phyloP scores from a whole-genome alignment of 306 rosid species.

The Dryas drummondii region DNA sequence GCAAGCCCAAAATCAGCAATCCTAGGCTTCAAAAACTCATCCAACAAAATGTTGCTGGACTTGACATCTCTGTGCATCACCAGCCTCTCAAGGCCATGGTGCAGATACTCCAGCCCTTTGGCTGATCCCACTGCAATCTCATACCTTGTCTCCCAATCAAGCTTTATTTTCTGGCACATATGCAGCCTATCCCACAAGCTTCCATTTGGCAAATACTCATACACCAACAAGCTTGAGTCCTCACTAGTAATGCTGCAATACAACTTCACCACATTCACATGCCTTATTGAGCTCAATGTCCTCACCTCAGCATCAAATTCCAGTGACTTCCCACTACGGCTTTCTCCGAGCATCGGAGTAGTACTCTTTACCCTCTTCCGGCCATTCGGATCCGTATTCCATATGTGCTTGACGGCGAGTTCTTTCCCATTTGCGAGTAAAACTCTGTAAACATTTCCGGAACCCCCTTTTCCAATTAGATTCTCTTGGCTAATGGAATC shows the following conservation, averaged over 20 bases:
- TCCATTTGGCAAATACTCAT: slow-evolving; percentile 82
- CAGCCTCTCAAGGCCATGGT: slow-evolving; percentile 75
- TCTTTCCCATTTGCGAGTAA: slow-evolving; percentile 61
- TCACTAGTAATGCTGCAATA: slow-evolving; percentile 87
- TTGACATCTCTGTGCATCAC: slow-evolving; percentile 91
- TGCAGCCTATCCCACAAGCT: slow-evolving; percentile 91
- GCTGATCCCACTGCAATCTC: slow-evolving; percentile 86
- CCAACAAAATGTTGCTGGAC: slow-evolving; percentile 85
- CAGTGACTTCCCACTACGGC: slow-evolving; percentile 34
- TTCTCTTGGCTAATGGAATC: slow-evolving; percentile 82
- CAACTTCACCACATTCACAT: slow-evolving; percentile 90
- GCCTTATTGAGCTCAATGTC: slow-evolving; percentile 81
- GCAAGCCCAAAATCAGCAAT: slow-evolving; percentile 95
- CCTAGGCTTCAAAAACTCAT: slow-evolving; percentile 80
- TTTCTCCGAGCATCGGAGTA: slow-evolving; percentile 54
- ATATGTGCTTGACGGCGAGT: slow-evolving; percentile 86
- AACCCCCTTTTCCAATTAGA: slow-evolving; percentile 86
- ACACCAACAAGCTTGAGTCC: slow-evolving; percentile 87
- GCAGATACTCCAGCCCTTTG: slow-evolving; percentile 88
- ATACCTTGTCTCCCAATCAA: slow-evolving; percentile 85
- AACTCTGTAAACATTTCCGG: slow-evolving; percentile 83
- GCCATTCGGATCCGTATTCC: slow-evolving; percentile 50
- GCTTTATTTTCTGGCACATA: slow-evolving; percentile 56
- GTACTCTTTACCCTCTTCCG: slow-evolving; percentile 38
- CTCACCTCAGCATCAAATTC: slow-evolving; percentile 85